Base-by-base conservation (phyloP, 495 filamentous ascomycete species). In the Gamarada debralockiae region DNA sequence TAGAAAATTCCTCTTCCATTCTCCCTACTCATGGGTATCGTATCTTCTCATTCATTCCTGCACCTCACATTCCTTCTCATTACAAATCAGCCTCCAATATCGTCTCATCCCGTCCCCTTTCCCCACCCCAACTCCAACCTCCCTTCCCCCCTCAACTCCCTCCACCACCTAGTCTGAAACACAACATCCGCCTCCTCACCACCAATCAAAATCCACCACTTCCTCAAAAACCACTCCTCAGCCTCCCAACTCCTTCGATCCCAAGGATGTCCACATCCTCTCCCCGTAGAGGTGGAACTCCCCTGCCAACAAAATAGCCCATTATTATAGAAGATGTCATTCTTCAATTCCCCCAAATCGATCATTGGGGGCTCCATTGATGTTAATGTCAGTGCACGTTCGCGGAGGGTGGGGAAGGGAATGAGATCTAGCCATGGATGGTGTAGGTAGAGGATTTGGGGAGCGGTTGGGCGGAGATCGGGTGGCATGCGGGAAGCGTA, bases 341-440 rank as follows among this genome's bases (percentile, higher is more conserved):
- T 54, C 10, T 54, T 52, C 21, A 56, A 38, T 45, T 62, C 60
- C 37, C 49, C 55, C 29, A 60, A 53, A 3, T 47, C 63, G 24
- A 61, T 47, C 46, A 53, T 56, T 50, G 31, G 62, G 10, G 15
- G 13, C 4, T 37, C 48, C 60, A 29, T 48, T 21, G 3, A 47
- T 34, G 2, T 8, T 14, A 15, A 58, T 57, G 1, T 60, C 29
- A 51, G 56, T 59, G 27, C 37, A 8, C 42, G 27, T 20, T 81
- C 74, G 2, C 79, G 70, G 56, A 82, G 65, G 17, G 59, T 63
- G 15, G 71, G 69, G 25, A 71, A 65, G 2, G 78, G 79, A 43
- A 80, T 73, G 41, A 80, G 68, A 51, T 81, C 77, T 15, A 83
- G 58, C 71, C 77, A 83, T 0, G 74, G 71, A 42, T 76, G 73